phyloP scores from a whole-genome alignment of 495 filamentous ascomycete genomes.

The Penicillium desertorum region DNA sequence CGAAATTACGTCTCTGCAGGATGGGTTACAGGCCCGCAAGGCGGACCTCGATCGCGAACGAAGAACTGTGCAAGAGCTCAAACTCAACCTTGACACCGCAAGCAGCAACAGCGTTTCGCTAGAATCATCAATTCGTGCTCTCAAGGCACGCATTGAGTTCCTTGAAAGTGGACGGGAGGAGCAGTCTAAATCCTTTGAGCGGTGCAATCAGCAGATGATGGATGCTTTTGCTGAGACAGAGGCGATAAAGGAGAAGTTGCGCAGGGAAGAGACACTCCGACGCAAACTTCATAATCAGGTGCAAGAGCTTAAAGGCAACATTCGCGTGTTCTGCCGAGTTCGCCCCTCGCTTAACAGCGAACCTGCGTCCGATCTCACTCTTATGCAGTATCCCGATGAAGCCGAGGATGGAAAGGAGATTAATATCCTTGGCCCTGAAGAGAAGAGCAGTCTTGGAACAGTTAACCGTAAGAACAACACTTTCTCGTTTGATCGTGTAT shows the following conservation, averaged over 20 bases:
- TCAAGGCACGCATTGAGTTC: conserved; percentile 78
- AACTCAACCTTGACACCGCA: conserved; percentile 62
- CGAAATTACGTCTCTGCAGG: conserved; percentile 55
- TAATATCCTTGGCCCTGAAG: conserved; percentile 76
- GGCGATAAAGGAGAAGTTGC: conserved; percentile 74
- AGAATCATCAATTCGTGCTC: conserved; percentile 69
- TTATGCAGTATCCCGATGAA: conserved; percentile 74
- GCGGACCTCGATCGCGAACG: conserved; percentile 64
- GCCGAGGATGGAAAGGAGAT: conserved; percentile 81
- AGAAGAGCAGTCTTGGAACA: conserved; percentile 77
- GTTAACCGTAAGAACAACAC: conserved; percentile 72
- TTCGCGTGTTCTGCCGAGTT: conserved; percentile 95
- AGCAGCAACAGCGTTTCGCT: conserved; percentile 62
- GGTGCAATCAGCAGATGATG: conserved; percentile 72
- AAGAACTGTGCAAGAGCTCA: conserved; percentile 52
- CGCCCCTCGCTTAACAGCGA: conserved; percentile 68
- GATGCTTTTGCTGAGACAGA: conserved; percentile 69
- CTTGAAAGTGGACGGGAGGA: conserved; percentile 85
- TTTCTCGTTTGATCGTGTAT: conserved; percentile 94
- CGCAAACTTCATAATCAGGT: conserved; percentile 96
- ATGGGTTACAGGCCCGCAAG: conserved; percentile 52
- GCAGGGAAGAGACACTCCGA: conserved; percentile 85
- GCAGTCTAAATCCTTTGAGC: conserved; percentile 75
- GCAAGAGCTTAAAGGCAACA: conserved; percentile 98
- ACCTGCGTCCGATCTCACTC: conserved; percentile 58